A percentile compares a stretch with the other conserved stretches of the same genome.
Conservation (phyloP, 345 rosid species). For the Eucalyptus cloeziana region DNA sequence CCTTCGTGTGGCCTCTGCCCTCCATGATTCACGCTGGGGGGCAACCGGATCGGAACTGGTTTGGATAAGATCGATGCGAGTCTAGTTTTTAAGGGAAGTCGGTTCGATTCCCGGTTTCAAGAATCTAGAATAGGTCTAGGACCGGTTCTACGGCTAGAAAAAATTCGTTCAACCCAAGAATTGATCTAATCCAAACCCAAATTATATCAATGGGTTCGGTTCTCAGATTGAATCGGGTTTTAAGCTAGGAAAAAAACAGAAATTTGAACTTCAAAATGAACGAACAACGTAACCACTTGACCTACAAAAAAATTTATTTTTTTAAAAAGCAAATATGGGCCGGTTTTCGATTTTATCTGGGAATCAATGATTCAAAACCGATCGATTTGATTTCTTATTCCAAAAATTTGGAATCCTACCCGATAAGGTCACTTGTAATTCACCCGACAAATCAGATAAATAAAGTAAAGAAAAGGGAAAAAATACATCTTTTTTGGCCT, state of each 20-base stretch:
- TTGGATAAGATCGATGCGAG: not conserved
- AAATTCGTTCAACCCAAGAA: rapidly evolving
- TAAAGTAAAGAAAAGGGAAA: rapidly evolving
- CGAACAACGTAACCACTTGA: not conserved
- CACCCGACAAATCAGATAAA: no score
- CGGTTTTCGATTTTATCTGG: rapidly evolving
- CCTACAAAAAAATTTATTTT: no score
- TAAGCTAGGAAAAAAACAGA: rapidly evolving
- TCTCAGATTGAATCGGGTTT: rapidly evolving
- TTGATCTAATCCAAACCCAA: not conserved
- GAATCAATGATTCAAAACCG: not conserved
- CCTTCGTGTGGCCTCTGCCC: not conserved
- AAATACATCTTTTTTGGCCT: not conserved
- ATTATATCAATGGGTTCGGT: rapidly evolving
- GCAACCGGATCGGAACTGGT: rapidly evolving
- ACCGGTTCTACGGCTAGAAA: rapidly evolving
- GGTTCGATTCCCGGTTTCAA: rapidly evolving
- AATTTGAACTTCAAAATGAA: not conserved
- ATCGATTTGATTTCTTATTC: not conserved
- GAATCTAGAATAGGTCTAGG: not conserved
- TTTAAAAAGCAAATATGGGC: not conserved
- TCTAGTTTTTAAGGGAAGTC: no score
- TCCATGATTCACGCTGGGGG: not conserved
- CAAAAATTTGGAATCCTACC: not conserved
- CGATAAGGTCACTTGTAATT: not conserved